phyloP scores from a whole-genome alignment of 768 basidiomycete species.

The Agrocybe praecox region DNA sequence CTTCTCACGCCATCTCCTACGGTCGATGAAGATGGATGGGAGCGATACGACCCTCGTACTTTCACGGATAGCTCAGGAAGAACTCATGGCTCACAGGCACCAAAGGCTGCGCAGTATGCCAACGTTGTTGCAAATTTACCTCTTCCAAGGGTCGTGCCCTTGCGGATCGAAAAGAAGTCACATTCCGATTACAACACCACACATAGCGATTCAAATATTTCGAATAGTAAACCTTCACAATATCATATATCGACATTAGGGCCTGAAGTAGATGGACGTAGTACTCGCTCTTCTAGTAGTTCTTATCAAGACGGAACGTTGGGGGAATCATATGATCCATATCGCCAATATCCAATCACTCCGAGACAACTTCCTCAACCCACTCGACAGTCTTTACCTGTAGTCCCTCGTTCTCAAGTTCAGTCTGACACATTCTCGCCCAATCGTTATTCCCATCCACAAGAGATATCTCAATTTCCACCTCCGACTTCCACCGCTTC shows the following conservation, averaged over 20 bases:
- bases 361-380: constrained; percentile 1
- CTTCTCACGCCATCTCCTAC: constrained; percentile 26
- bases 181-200: constrained; percentile 6
- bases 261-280: background rate
- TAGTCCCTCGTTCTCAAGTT: constrained; percentile 3
- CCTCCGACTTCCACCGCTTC: constrained; percentile 8
- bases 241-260: background rate
- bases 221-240: background rate
- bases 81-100: background rate
- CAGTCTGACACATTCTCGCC: background rate
- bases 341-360: background rate
- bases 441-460: background rate
- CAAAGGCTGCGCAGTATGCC: background rate
- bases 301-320: background rate
- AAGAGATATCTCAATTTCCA: background rate
- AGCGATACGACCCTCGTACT: constrained; percentile 43
- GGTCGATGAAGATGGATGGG: constrained; percentile 45
- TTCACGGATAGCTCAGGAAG: constrained; percentile 17
- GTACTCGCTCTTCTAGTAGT: background rate
- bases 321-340: constrained; percentile 3
- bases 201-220: background rate
- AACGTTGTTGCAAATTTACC: background rate
- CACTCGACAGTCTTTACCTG: constrained; percentile 13
- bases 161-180: constrained; percentile 29
- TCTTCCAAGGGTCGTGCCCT: constrained; percentile 17